These are phyloP conservation scores for Mentha longifolia DNA, from an alignment of 257 asterid genomes.

Conservation along the genomic window DNA sequence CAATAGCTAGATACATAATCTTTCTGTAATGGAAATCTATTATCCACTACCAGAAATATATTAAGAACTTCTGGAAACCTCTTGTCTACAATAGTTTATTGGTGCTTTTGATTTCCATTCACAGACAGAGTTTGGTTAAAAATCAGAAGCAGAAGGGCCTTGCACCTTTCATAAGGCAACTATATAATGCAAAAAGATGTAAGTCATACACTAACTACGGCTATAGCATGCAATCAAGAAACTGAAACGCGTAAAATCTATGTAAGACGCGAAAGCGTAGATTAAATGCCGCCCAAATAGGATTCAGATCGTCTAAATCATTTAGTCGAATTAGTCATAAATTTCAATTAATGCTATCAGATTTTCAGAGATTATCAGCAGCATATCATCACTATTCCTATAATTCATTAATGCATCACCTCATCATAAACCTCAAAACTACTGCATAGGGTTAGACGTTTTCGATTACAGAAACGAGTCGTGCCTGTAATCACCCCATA, in stretches of 20 bases:
- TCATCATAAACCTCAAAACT: no score
- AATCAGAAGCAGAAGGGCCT: background rate
- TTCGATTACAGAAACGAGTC: conserved; percentile 23
- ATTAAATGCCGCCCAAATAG: conserved; percentile 12
- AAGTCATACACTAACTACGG: conserved; percentile 5
- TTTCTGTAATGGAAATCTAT: no score
- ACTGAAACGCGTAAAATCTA: conserved; percentile 22
- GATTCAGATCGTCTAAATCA: conserved; percentile 12
- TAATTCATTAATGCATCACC: conserved; percentile 12
- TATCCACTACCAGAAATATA: background rate
- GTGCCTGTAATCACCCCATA: conserved; percentile 17
- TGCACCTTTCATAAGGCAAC: conserved; percentile 23
- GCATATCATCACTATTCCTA: conserved; percentile 18
- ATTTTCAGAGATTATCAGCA: conserved; percentile 29
- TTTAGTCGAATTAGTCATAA: conserved; percentile 25
- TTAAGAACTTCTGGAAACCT: background rate
- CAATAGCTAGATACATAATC: background rate
- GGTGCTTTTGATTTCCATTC: background rate
- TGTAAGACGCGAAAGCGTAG: conserved; percentile 12
- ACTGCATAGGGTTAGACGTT: no score
- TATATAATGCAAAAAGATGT: conserved; percentile 8
- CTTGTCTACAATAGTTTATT: background rate
- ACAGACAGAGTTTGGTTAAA: no score
- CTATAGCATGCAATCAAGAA: conserved; percentile 12
- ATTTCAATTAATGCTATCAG: conserved; percentile 30